Conservation (phyloP, 2,329 filamentous ascomycete species). For the Hirsutella thompsonii region DNA sequence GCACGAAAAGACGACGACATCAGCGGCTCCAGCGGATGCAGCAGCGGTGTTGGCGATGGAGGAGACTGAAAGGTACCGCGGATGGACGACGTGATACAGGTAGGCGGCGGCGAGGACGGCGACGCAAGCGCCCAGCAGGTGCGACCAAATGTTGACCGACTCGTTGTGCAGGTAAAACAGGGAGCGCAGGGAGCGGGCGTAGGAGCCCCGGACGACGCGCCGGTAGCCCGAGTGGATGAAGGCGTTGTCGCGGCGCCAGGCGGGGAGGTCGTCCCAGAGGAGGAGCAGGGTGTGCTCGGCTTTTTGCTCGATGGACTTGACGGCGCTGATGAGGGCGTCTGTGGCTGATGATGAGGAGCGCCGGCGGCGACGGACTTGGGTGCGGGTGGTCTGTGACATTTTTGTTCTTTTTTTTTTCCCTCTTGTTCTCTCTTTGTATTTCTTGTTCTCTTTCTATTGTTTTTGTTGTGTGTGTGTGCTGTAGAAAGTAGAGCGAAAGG, state of each 20-base stretch:
- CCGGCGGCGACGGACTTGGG: neutral
- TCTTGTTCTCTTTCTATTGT: no score
- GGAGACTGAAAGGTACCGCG: slow-evolving; percentile 54
- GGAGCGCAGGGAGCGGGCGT: slow-evolving; percentile 29
- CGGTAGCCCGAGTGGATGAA: slow-evolving; percentile 44
- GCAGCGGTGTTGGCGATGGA: no score
- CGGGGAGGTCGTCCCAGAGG: slow-evolving; percentile 44
- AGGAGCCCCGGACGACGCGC: slow-evolving; percentile 31
- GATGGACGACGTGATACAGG: slow-evolving; percentile 44
- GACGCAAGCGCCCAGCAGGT: slow-evolving; percentile 50
- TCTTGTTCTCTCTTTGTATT: no score
- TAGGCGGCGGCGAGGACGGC: slow-evolving; percentile 38
- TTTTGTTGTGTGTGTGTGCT: no score
- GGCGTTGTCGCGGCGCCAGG: slow-evolving; percentile 47
- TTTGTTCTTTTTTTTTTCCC: neutral
- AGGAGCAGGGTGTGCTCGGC: slow-evolving; percentile 29
- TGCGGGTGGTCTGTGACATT: neutral
- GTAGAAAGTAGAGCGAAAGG: no score
- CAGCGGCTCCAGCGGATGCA: no score
- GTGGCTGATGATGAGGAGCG: slow-evolving; percentile 10
- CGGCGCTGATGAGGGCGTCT: slow-evolving; percentile 12
- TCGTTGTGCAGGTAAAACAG: slow-evolving; percentile 47
- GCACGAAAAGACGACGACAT: slow-evolving; percentile 61
- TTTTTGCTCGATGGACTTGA: slow-evolving; percentile 23
- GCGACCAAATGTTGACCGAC: slow-evolving; percentile 50